Conservation (phyloP, 202 grass and related monocot genomes). For the Schoenoplectus triqueter region DNA sequence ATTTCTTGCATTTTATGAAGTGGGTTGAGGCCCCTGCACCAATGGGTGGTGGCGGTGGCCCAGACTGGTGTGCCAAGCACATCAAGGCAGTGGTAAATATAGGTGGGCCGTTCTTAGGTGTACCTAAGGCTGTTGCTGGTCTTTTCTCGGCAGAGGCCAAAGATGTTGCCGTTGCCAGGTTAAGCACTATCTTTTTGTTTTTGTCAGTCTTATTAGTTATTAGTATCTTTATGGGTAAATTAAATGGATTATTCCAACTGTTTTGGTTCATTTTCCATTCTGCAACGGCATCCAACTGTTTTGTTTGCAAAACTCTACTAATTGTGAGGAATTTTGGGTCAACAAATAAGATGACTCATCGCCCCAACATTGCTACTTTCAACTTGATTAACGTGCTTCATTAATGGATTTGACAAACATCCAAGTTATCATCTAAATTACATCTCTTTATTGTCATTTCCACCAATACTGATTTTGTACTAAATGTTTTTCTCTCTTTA, state of each 20-base stretch:
- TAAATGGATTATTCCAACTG: neutral
- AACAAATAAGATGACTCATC: neutral
- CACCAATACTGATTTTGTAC: neutral
- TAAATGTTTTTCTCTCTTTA: neutral
- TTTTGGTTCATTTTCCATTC: neutral
- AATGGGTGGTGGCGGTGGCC: constrained; percentile 53
- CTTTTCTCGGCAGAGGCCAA: constrained; percentile 59
- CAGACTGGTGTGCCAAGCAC: constrained; percentile 55
- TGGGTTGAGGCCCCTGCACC: constrained; percentile 58
- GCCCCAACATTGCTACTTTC: neutral
- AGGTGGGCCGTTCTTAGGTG: constrained; percentile 55
- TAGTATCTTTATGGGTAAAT: neutral
- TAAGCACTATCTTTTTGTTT: constrained; percentile 8
- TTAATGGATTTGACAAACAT: neutral
- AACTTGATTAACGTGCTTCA: neutral
- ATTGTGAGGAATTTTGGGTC: neutral
- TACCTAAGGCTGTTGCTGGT: constrained; percentile 55
- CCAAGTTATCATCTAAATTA: neutral
- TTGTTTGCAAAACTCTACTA: neutral
- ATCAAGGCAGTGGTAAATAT: constrained; percentile 58
- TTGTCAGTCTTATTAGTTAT: neutral
- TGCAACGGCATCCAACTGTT: neutral
- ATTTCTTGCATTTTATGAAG: constrained; percentile 65
- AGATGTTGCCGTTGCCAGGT: constrained; percentile 65
- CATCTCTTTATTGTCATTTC: neutral